These are phyloP conservation scores for Glycyrrhiza uralensis DNA, from an alignment of 306 rosid genomes.

Conservation along the genomic window DNA sequence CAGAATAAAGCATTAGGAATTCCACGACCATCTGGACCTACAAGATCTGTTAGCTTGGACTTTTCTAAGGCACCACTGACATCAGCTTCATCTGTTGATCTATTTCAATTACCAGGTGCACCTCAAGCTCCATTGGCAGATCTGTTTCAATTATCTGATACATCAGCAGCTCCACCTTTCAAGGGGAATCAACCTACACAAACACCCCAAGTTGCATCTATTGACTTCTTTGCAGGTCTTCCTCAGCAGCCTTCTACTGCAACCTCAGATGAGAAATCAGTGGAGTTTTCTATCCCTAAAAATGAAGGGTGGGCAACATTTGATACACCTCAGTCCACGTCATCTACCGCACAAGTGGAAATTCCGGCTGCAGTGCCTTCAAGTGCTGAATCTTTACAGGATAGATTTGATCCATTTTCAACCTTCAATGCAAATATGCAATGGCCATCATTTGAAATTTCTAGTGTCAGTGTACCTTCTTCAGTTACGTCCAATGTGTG, in stretches of 20 bases:
- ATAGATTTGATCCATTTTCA: slow-evolving; percentile 50
- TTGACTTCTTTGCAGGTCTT: slow-evolving; percentile 40
- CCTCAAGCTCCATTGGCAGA: slow-evolving; percentile 38
- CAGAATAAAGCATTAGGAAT: slow-evolving; percentile 32
- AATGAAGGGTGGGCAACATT: slow-evolving; percentile 88
- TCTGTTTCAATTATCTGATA: slow-evolving; percentile 45
- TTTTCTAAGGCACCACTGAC: slow-evolving; percentile 33
- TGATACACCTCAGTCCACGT: slow-evolving; percentile 51
- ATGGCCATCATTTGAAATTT: slow-evolving; percentile 46
- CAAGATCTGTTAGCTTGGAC: slow-evolving; percentile 48
- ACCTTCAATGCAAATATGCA: slow-evolving; percentile 42
- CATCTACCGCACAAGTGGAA: slow-evolving; percentile 34
- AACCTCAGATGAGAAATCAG: slow-evolving; percentile 34
- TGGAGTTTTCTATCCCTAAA: slow-evolving; percentile 41
- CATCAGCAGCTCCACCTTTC: slow-evolving; percentile 26
- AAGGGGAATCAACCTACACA: slow-evolving; percentile 39
- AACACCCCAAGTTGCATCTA: slow-evolving; percentile 30
- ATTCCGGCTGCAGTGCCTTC: slow-evolving; percentile 30
- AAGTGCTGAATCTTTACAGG: slow-evolving; percentile 33
- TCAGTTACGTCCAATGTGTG: slow-evolving; percentile 45
- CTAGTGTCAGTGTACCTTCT: slow-evolving; percentile 29
- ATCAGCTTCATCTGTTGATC: slow-evolving; percentile 47
- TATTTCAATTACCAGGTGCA: slow-evolving; percentile 47
- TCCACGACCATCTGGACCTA: slow-evolving; percentile 40
- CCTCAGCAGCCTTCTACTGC: slow-evolving; percentile 39